phyloP scores from a whole-genome alignment of 1,284 basidiomycete species.

The Waitea zeae region DNA sequence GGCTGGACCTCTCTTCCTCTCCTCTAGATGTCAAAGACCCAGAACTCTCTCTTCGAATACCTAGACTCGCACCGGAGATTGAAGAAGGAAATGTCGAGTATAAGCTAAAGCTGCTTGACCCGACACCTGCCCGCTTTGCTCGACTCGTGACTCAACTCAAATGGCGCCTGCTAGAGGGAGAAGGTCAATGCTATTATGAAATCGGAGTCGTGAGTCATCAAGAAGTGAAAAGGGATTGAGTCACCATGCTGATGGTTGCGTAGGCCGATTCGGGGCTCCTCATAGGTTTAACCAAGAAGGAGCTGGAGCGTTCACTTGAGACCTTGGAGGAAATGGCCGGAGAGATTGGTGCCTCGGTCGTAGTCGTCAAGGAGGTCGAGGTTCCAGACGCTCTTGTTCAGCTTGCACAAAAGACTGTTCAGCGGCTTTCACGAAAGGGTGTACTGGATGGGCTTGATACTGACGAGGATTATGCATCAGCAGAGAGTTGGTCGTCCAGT shows the following conservation, averaged over 20 bases:
- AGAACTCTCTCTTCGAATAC: too few species aligned
- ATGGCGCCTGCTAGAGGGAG: conserved; percentile 85
- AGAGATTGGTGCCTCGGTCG: conserved; percentile 79
- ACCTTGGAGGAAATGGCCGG: conserved; percentile 86
- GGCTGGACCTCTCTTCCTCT: too few species aligned
- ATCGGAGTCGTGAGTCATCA: too few species aligned
- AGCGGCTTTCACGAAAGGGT: background rate
- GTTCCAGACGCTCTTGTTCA: conserved; percentile 34
- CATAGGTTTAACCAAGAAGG: conserved; percentile 56
- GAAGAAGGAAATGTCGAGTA: conserved; percentile 76
- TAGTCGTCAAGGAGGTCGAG: conserved; percentile 75
- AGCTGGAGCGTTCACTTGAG: conserved; percentile 66
- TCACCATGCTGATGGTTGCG: too few species aligned
- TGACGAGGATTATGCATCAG: too few species aligned
- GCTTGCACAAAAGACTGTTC: conserved; percentile 17
- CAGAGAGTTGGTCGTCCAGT: background rate
- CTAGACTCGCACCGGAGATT: conserved; percentile 54
- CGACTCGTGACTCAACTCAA: conserved; percentile 86
- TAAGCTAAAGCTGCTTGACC: conserved; percentile 58
- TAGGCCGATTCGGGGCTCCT: conserved; percentile 77
- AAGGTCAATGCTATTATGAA: conserved; percentile 86
- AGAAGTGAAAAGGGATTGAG: too few species aligned
- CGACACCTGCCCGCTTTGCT: conserved; percentile 53
- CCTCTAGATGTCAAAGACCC: too few species aligned
- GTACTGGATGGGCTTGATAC: background rate